These are phyloP conservation scores for Alnus glutinosa DNA, from an alignment of 306 rosid species.

Conservation along the genomic window DNA sequence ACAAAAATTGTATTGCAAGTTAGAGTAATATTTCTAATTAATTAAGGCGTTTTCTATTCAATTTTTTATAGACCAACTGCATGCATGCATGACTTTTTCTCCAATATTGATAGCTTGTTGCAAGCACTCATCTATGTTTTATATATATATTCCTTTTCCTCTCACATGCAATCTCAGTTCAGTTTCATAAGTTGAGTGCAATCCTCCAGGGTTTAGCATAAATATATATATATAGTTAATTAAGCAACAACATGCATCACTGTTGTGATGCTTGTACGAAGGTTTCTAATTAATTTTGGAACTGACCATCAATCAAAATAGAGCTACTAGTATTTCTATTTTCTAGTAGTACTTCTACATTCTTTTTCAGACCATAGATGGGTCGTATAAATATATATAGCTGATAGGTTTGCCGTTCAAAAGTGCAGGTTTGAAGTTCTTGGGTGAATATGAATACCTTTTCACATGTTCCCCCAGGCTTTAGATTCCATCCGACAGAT, in stretches of 20 bases:
- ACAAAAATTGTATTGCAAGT: neutral
- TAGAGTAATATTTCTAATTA: no score
- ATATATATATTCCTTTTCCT: neutral
- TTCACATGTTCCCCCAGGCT: conserved; percentile 90
- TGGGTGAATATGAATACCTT: conserved; percentile 56
- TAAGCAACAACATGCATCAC: neutral
- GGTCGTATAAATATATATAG: neutral
- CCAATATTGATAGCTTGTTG: neutral
- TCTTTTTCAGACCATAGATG: neutral
- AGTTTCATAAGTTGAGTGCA: neutral
- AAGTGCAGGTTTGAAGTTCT: conserved; percentile 44
- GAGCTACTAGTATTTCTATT: no score
- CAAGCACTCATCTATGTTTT: neutral
- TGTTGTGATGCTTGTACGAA: neutral
- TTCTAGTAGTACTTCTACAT: neutral
- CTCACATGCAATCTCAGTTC: neutral
- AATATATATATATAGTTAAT: neutral
- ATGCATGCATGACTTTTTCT: neutral
- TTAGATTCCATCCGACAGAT: conserved; percentile 92
- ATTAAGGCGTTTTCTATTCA: no score
- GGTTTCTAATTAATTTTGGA: neutral
- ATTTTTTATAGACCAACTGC: no score
- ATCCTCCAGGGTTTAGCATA: neutral
- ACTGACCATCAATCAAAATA: neutral
- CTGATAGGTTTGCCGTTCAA: neutral